Evolutionary conservation across 208 protist species (phyloP), one percentile per base, ranked within the genome.

Genomic region (Angomonas desouzai): DNA sequence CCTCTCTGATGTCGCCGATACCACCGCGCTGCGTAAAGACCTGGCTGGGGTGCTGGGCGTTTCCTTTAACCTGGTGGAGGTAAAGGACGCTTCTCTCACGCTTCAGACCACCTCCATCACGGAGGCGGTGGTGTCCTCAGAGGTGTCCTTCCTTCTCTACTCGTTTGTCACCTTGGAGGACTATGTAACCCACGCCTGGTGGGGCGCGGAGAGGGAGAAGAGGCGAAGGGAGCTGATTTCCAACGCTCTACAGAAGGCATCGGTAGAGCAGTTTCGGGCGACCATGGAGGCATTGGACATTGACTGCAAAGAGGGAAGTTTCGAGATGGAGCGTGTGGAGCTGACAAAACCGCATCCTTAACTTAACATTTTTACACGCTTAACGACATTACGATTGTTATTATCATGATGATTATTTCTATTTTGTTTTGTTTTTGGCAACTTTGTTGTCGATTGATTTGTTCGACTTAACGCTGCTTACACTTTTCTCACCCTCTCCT

Each of bases 341-440:
- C 18, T 51, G 45, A 23, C 10, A 48, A 6, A 48, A 47, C 9
- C 33, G 20, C 57, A 34, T 9, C 66, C 59, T 49, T 32, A 40
- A 60, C 55, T 29, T 18, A 32, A 59, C 45, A 43, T 6, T 55
- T 59, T 51, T 11, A 59, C 48, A 34, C 28, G 22, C 29, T n/a
- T n/a, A n/a, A n/a, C n/a, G n/a, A n/a, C n/a, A n/a, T n/a, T n/a
- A n/a, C n/a, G n/a, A n/a, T n/a, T n/a, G n/a, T n/a, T n/a, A n/a
- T n/a, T n/a, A n/a, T n/a, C n/a, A n/a, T n/a, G n/a, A n/a, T n/a
- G 27, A 13, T 30, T 62, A 57, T 29, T 72, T 49, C 30, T 62
- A 25, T 61, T 55, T 72, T 51, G 22, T 64, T 64, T 49, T 63
- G 56, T 49, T 30, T 43, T 66, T 6, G n/a, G 9, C 32, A 23